Evolutionary conservation across 2,329 filamentous ascomycete genomes (phyloP).

Genomic region (Colletotrichum sp.): DNA sequence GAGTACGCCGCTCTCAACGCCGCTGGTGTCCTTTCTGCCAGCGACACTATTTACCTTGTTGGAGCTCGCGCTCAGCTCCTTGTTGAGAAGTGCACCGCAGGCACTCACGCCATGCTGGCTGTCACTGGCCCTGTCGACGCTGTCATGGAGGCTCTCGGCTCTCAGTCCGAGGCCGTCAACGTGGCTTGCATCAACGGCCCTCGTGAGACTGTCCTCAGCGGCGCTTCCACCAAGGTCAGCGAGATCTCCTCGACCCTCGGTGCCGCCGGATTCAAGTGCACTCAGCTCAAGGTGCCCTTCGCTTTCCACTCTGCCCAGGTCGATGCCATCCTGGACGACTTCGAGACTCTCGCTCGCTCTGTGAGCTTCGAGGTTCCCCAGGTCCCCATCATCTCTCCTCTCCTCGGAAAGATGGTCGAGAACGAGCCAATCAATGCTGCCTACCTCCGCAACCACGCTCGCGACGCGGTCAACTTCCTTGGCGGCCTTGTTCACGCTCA

Average conservation of each 20-base stretch:
- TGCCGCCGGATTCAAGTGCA: conserved; percentile 43
- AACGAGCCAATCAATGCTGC: conserved; percentile 54
- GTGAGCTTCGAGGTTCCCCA: conserved; percentile 48
- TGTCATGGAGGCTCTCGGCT: conserved; percentile 56
- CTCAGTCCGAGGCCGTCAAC: conserved; percentile 43
- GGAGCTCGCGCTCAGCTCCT: conserved; percentile 71
- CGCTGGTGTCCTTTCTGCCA: conserved; percentile 72
- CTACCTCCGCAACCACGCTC: conserved; percentile 66
- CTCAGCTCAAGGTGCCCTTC: conserved; percentile 53
- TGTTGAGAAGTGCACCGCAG: conserved; percentile 66
- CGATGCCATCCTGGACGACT: conserved; percentile 60
- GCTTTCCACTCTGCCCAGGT: conserved; percentile 61
- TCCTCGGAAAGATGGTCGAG: conserved; percentile 58
- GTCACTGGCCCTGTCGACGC: conserved; percentile 53
- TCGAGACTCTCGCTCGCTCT: conserved; percentile 50
- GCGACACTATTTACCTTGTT: conserved; percentile 75
- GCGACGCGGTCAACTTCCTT: conserved; percentile 70
- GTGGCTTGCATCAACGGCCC: conserved; percentile 79
- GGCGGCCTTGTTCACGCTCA: conserved; percentile 62
- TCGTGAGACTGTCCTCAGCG: conserved; percentile 74
- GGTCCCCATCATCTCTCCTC: conserved; percentile 71
- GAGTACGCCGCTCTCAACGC: conserved; percentile 77
- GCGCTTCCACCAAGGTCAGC: conserved; percentile 43
- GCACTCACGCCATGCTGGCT: conserved; percentile 67
- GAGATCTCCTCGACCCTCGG: conserved; percentile 44